Base-by-base conservation (phyloP, 192 early-diverging fungal genomes). In the Mortierella alpina region DNA sequence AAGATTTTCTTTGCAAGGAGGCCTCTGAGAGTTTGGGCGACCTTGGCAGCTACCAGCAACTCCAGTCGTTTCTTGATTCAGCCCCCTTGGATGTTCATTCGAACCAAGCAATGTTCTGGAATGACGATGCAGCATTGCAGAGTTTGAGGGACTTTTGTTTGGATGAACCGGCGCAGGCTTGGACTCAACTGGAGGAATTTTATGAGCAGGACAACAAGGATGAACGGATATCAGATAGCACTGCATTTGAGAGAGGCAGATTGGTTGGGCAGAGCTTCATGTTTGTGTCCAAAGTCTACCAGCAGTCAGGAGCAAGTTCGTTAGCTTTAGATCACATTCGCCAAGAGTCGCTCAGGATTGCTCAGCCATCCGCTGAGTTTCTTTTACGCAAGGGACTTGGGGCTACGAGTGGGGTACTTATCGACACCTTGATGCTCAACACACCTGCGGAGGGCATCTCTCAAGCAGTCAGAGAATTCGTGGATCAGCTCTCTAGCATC, bases 341-440 rank as follows among this genome's bases (percentile, higher is more conserved):
- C 12, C 70, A 68, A 13, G 51, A 62, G 20, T 65, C 77, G 2
- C 42, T 72, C 18, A 20, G 40, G 6, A 59, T 58, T 6, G 65
- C 50, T 39, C 69, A 62, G 6, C 65, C 65, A 9, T 41, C 59
- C 4, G 57, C 77, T 53, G 77, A 80, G 61, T 72, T 72, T 46
- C 23, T 67, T 22, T 31, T 70, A 7, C 51, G 31, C n/a, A 68
- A 66, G 11, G 70, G 77, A 1, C 20, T 80, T 15, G 48, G 49
- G 4, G 59, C 62, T 20, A 64, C 77, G 12, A 65, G 66, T 39
- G 53, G 53, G 10, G 55, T 18, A 0, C 53, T 67, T 12, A n/a
- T 80, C 48, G 77, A 80, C 7, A 42, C 63, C 40, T 58, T 72
- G 70, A 72, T 80, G 77, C 60, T 80, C 40, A 80, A 80, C n/a